Percentiles rank a stretch among this genome's conserved stretches.
phyloP scores from a whole-genome alignment of 805 yeast genomes.

The Nakazawaea molendinolei region DNA sequence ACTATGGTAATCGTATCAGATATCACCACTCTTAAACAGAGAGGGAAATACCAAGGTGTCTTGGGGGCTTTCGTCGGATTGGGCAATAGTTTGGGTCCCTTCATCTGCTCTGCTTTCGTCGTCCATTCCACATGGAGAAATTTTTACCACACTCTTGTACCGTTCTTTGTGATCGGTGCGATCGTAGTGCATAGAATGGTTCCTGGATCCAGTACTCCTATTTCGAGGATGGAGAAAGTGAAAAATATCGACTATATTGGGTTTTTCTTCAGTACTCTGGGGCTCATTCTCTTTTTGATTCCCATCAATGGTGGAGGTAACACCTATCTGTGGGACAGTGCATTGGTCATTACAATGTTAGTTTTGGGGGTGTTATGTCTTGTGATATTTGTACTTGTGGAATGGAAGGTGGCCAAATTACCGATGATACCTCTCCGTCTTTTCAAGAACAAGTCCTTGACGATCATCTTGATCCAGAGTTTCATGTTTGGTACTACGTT shows the following conservation, averaged over 20 bases:
- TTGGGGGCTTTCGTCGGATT: constrained; percentile 42
- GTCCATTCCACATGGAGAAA: constrained; percentile 42
- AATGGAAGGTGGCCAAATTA: constrained; percentile 38
- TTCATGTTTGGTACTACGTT: constrained; percentile 44
- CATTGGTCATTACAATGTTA: constrained; percentile 31
- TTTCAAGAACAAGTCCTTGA: constrained; percentile 29
- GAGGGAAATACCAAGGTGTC: constrained; percentile 52
- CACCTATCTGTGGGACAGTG: constrained; percentile 43
- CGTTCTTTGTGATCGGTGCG: constrained; percentile 24
- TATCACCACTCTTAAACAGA: constrained; percentile 39
- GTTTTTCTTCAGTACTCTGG: constrained; percentile 35
- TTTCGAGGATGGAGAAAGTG: constrained; percentile 30
- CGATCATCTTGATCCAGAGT: constrained; percentile 29
- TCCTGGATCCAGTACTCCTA: constrained; percentile 29
- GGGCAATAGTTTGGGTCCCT: constrained; percentile 50
- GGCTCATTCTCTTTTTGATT: constrained; percentile 41
- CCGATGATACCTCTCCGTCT: constrained; percentile 50
- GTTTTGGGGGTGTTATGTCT: constrained; percentile 35
- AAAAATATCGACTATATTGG: constrained; percentile 46
- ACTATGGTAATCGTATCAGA: constrained; percentile 50
- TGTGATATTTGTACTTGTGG: constrained; percentile 39
- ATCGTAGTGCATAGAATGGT: constrained; percentile 23
- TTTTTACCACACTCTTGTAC: constrained; percentile 43
- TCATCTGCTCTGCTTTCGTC: constrained; percentile 45
- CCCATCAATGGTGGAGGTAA: constrained; percentile 57